Evolutionary conservation across 1,139 yeast genomes (phyloP), one percentile per base, ranked within the genome.

Genomic region (Geotrichum histeridarum): DNA sequence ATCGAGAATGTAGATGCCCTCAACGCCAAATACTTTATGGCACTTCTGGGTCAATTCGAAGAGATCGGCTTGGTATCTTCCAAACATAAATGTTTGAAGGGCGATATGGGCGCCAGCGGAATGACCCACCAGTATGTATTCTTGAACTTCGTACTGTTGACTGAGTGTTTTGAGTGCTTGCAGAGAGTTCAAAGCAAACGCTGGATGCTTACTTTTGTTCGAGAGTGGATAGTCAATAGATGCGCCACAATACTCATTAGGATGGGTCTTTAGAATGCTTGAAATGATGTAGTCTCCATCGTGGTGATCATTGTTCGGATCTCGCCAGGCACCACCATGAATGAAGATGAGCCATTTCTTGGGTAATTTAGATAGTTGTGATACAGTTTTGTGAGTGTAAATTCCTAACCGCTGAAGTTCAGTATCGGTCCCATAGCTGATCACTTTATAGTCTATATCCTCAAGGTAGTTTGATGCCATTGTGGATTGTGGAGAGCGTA

Each of bases 291-390:
- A 63, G 15, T 72, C 71, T 55, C 81, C 82, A 64, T 86, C 94
- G 47, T 74, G 70, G 50, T 68, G 77, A 0, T 87, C 81, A 64
- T 84, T 83, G 1, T 60, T 67, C 0, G 83, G 81, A 64, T 86
- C 95, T 60, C 87, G 73, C 96, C 96, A 89, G 0, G 93, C 95
- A 0, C 96, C 96, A 0, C 96, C 96, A 67, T 89, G 96, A 39
- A 89, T 77, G 60, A 81, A 82, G 0, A 88, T 62, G 5, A 70
- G 57, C 73, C 73, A 71, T 32, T 56, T 59, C n/a, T 43, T n/a
- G 53, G 39, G 48, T n/a, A 27, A 22, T 2, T 33, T 11, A 15
- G 31, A 5, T 6, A 4, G 15, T 9, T 17, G n/a, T 2, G 31
- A 8, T 4, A 12, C 39, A 18, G 27, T 8, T 14, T 44, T 33